These are phyloP conservation scores for Phyllostachys edulis DNA, from an alignment of 176 grass and related monocot species.

Conservation along the genomic window DNA sequence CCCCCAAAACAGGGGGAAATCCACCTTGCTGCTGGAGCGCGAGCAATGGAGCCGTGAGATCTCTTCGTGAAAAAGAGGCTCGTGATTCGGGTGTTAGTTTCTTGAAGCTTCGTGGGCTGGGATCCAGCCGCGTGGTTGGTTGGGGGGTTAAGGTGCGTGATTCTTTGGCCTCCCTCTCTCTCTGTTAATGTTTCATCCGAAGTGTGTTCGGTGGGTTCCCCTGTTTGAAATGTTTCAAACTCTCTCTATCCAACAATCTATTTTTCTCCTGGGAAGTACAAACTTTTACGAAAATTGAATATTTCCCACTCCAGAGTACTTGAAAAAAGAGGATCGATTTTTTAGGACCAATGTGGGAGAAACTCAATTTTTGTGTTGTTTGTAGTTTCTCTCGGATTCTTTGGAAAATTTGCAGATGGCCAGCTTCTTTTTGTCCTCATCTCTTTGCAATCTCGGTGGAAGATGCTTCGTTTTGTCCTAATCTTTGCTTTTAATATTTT, in stretches of 20 bases:
- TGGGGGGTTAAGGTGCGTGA: neutral
- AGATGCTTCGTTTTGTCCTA: conserved; percentile 16
- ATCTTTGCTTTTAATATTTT: neutral
- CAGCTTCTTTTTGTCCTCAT: conserved; percentile 27
- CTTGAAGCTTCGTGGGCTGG: neutral
- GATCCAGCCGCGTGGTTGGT: neutral
- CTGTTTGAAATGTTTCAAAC: conserved; percentile 22
- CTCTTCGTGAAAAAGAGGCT: neutral
- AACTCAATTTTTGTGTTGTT: neutral
- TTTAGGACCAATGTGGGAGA: neutral
- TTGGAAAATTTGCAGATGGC: neutral
- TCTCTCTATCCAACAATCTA: neutral
- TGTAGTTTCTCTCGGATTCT: neutral
- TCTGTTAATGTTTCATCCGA: neutral
- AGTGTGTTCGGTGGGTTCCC: neutral
- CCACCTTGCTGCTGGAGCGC: neutral
- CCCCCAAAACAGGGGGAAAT: neutral
- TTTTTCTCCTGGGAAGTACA: neutral
- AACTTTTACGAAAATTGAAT: neutral
- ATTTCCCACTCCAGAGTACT: neutral
- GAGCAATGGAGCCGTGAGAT: conserved; percentile 3
- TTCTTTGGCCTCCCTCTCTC: too few species aligned
- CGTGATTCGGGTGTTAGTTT: neutral
- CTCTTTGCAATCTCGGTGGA: conserved; percentile 1
- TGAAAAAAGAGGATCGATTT: neutral